phyloP scores from a whole-genome alignment of 208 protist genomes.

The Acanthamoeba lenticulata region DNA sequence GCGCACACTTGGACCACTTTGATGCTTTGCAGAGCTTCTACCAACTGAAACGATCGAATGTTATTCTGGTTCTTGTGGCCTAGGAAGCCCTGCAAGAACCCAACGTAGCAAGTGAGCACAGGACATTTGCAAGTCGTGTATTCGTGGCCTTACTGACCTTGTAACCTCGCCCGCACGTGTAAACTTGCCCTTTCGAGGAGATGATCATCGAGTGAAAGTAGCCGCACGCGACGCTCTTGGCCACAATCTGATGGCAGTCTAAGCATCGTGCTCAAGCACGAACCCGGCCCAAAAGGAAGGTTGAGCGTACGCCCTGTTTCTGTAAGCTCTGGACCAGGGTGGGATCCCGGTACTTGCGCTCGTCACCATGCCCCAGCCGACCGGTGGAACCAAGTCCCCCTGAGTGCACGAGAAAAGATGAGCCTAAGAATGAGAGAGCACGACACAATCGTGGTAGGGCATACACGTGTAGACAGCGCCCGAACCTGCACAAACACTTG shows the following conservation, averaged over 20 bases:
- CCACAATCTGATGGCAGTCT: background rate
- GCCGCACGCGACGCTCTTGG: slow-evolving; percentile 30
- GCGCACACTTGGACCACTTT: slow-evolving; percentile 45
- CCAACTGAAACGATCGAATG: slow-evolving; percentile 32
- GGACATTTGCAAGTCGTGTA: too few species aligned
- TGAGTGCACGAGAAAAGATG: background rate
- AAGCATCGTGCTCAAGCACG: background rate
- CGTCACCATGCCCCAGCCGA: slow-evolving; percentile 32
- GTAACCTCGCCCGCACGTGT: slow-evolving; percentile 39
- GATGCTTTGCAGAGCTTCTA: background rate
- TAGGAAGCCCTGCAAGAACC: slow-evolving; percentile 51
- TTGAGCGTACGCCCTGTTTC: too few species aligned
- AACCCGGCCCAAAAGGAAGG: too few species aligned
- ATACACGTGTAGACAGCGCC: slow-evolving; percentile 41
- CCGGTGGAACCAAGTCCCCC: slow-evolving; percentile 25
- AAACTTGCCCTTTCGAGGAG: slow-evolving; percentile 32
- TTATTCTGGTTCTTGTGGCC: slow-evolving; percentile 59
- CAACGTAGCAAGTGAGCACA: too few species aligned
- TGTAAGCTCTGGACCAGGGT: slow-evolving; percentile 25
- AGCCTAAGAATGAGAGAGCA: background rate
- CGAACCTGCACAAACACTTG: background rate
- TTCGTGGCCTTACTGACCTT: too few species aligned
- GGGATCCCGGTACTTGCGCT: slow-evolving; percentile 35
- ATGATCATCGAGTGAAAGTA: slow-evolving; percentile 51
- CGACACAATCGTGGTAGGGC: background rate